phyloP scores from a whole-genome alignment of 192 early-diverging fungal genomes.

The Gonapodya prolifera region DNA sequence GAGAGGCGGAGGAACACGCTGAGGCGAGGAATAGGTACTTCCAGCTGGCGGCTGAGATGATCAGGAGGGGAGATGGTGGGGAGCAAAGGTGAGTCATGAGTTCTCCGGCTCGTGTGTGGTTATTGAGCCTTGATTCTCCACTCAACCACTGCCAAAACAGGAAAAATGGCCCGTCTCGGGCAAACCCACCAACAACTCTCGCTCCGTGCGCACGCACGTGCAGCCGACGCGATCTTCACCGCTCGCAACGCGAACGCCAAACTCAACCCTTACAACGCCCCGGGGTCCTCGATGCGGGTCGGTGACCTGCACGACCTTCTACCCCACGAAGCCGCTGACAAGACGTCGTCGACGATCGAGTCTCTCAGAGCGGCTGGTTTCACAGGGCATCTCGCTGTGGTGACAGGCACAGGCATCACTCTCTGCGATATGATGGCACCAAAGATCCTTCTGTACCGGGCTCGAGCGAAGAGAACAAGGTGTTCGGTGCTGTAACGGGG shows the following conservation, averaged over 20 bases:
- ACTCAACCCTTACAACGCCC: not conserved
- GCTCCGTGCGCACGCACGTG: not conserved
- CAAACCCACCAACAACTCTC: not conserved
- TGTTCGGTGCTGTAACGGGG: not conserved
- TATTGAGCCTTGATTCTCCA: no score
- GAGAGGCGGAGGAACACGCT: not conserved
- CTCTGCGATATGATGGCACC: not conserved
- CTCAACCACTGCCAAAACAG: no score
- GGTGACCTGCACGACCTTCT: not conserved
- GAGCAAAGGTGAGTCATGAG: not conserved
- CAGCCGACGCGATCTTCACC: not conserved
- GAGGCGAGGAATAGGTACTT: not conserved
- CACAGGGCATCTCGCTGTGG: not conserved
- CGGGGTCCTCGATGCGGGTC: not conserved
- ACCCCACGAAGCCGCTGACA: not conserved
- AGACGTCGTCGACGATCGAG: not conserved
- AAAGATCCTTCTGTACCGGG: not conserved
- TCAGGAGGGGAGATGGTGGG: not conserved
- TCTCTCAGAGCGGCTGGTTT: not conserved
- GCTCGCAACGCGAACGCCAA: not conserved
- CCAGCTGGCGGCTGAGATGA: slow-evolving; percentile 1
- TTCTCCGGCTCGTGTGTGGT: no score
- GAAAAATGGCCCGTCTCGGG: slow-evolving; percentile 5
- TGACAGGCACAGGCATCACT: not conserved
- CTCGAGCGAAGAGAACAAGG: not conserved